Conservation (phyloP, 202 grass and related monocot species). For the Brachypodium distachyon region DNA sequence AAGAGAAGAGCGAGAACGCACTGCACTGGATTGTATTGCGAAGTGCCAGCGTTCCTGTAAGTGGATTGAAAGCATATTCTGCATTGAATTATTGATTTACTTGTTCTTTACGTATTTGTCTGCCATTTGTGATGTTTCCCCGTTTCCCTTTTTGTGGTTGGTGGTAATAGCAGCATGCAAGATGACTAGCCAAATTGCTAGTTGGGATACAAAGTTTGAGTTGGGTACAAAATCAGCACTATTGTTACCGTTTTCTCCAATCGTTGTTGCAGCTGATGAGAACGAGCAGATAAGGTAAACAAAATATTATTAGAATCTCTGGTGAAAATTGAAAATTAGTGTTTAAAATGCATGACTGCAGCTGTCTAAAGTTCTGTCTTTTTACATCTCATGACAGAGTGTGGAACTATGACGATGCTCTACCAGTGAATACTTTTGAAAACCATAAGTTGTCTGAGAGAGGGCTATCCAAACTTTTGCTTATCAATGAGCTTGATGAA, state of each 20-base stretch:
- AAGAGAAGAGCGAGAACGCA: slow-evolving; percentile 76
- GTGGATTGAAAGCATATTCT: slow-evolving; percentile 16
- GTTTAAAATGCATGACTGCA: not conserved
- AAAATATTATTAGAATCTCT: not conserved
- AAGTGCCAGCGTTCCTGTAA: slow-evolving; percentile 88
- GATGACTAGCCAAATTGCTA: slow-evolving; percentile 91
- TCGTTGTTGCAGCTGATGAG: slow-evolving; percentile 92
- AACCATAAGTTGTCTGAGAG: slow-evolving; percentile 81
- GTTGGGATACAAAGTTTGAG: slow-evolving; percentile 92
- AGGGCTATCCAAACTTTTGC: slow-evolving; percentile 84
- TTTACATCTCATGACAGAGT: slow-evolving; percentile 50
- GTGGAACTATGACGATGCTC: slow-evolving; percentile 83
- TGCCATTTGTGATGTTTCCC: not conserved
- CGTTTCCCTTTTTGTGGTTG: not conserved
- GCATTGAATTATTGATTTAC: slow-evolving; percentile 17
- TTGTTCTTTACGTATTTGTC: slow-evolving; percentile 20
- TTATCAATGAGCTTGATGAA: slow-evolving; percentile 95
- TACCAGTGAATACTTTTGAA: slow-evolving; percentile 71
- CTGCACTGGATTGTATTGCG: slow-evolving; percentile 53
- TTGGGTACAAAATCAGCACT: slow-evolving; percentile 73
- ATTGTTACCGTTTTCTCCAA: slow-evolving; percentile 75
- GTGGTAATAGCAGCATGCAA: slow-evolving; percentile 61
- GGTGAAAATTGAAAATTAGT: not conserved
- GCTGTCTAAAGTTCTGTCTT: not conserved
- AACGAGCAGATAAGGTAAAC: slow-evolving; percentile 84